These are phyloP conservation scores for Tylopilus orsonianus DNA, from an alignment of 1,284 basidiomycete species.

Conservation along the genomic window DNA sequence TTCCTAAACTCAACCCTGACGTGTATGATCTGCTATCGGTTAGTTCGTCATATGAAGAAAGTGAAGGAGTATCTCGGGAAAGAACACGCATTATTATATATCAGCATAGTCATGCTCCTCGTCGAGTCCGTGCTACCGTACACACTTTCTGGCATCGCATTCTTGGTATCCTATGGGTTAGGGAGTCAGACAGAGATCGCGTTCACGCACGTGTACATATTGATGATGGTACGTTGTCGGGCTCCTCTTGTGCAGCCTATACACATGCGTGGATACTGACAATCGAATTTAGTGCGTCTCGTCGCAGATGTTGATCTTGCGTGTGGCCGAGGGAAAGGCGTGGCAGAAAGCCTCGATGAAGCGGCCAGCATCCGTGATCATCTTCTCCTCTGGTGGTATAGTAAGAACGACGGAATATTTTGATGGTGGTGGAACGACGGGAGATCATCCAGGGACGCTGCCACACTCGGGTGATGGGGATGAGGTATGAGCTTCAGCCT, in stretches of 20 bases:
- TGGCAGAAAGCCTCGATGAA: not conserved
- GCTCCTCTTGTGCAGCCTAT: too few species aligned
- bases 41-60: not conserved
- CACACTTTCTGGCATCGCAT: constrained; percentile 13
- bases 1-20: not conserved
- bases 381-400: not conserved
- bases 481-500: not conserved
- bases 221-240: constrained; percentile 9
- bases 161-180: constrained; percentile 5
- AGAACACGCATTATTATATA: constrained; percentile 4
- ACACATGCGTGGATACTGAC: not conserved
- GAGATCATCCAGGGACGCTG: not conserved
- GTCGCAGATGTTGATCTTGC: constrained; percentile 22
- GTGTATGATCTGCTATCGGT: not conserved
- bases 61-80: not conserved
- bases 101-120: constrained; percentile 4
- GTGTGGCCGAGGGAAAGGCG: constrained; percentile 9
- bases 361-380: not conserved
- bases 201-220: constrained; percentile 11
- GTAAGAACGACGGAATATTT: not conserved
- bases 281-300: constrained; percentile 15
- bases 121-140: constrained; percentile 21
- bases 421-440: not conserved
- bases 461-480: not conserved
- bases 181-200: not conserved